These are phyloP conservation scores for Lignosus rhinocerotis DNA, from an alignment of 1,284 basidiomycete genomes.

Conservation along the genomic window DNA sequence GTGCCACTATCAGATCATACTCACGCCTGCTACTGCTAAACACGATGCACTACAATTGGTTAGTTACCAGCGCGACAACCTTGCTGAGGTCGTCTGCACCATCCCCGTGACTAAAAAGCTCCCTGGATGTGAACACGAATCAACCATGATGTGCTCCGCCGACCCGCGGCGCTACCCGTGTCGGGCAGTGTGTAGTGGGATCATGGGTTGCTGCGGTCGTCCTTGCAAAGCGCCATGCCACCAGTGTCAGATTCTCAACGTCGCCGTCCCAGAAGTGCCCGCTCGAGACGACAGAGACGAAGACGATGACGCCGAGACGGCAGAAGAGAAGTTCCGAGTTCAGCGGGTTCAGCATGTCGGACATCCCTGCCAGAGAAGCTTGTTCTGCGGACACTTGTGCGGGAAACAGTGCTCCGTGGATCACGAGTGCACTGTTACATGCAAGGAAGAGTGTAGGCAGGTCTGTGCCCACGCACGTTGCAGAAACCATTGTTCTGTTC, in stretches of 20 bases:
- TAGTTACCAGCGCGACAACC: slow-evolving; percentile 50
- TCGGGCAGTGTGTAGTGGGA: slow-evolving; percentile 41
- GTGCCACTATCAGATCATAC: not conserved
- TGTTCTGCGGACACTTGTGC: slow-evolving; percentile 65
- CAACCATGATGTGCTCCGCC: slow-evolving; percentile 45
- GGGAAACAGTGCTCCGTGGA: slow-evolving; percentile 48
- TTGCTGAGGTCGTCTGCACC: slow-evolving; percentile 48
- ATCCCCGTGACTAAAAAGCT: slow-evolving; percentile 47
- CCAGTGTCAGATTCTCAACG: slow-evolving; percentile 46
- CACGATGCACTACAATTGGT: not conserved
- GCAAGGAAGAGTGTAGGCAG: slow-evolving; percentile 54
- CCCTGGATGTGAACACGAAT: slow-evolving; percentile 57
- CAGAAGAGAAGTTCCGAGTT: slow-evolving; percentile 8
- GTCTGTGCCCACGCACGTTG: slow-evolving; percentile 56
- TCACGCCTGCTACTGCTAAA: not conserved
- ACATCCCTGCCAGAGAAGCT: slow-evolving; percentile 52
- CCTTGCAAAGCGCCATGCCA: slow-evolving; percentile 50
- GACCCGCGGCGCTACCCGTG: slow-evolving; percentile 47
- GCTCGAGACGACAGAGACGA: slow-evolving; percentile 11
- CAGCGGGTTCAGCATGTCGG: slow-evolving; percentile 40
- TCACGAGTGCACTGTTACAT: slow-evolving; percentile 51
- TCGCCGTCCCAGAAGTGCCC: not conserved
- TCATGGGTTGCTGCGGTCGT: slow-evolving; percentile 59
- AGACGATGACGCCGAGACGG: not conserved
- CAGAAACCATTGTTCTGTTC: slow-evolving; percentile 46